A percentile compares a stretch with the other conserved stretches of the same genome.
phyloP scores from a whole-genome alignment of 192 early-diverging fungal genomes.

The Obelidium mucronatum region DNA sequence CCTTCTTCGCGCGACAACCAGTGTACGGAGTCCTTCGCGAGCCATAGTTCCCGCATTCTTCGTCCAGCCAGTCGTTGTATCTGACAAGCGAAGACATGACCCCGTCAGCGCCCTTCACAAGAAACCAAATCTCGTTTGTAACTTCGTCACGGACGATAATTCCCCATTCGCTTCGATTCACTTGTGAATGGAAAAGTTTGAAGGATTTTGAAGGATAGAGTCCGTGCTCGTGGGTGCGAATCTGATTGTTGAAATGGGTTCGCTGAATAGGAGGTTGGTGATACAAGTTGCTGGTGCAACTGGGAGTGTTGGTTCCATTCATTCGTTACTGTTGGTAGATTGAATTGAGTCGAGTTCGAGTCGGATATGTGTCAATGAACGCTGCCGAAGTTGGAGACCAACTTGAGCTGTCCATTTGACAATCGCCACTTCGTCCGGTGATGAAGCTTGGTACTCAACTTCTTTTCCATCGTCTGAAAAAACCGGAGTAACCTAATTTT shows the following conservation, averaged over 20 bases:
- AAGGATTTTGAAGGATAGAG: conserved; percentile 75
- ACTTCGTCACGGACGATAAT: conserved; percentile 78
- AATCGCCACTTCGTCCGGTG: conserved; percentile 96
- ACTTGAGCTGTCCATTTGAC: conserved; percentile 91
- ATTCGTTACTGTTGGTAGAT: conserved; percentile 72
- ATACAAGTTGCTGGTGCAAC: conserved; percentile 21
- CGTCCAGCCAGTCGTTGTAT: conserved; percentile 96
- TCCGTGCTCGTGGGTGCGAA: neutral
- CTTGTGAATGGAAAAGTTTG: conserved; percentile 99
- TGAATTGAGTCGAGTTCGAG: neutral
- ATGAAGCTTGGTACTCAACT: conserved; percentile 91
- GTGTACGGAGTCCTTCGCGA: conserved; percentile 90
- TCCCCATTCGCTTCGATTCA: conserved; percentile 96
- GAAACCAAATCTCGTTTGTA: conserved; percentile 83
- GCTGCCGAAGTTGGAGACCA: conserved; percentile 80
- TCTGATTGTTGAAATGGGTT: too few species aligned
- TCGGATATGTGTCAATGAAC: conserved; percentile 44
- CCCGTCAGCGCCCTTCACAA: conserved; percentile 93
- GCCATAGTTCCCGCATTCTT: conserved; percentile 98
- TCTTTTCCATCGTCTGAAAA: conserved; percentile 58
- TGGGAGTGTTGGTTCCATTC: conserved; percentile 21
- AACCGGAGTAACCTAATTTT: conserved; percentile 74
- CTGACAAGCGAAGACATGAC: conserved; percentile 90
- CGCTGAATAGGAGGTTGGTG: neutral
- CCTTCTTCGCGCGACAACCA: conserved; percentile 88